Evolutionary conservation across 1,284 basidiomycete genomes (phyloP).

Genomic region (Cronartium ribicola): DNA sequence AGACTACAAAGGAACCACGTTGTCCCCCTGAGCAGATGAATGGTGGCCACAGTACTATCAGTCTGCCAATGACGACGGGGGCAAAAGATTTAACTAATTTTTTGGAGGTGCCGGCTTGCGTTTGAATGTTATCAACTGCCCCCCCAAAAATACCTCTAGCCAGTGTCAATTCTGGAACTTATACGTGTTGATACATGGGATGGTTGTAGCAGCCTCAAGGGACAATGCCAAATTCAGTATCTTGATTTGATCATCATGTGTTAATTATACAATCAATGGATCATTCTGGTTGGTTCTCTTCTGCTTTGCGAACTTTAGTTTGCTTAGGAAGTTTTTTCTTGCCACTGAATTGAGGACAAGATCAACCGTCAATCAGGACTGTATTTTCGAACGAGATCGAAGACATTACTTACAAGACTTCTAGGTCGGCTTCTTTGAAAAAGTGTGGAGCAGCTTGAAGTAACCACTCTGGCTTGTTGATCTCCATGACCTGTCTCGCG

Average conservation of each 20-base stretch:
- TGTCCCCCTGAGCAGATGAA: too few relatives aligned
- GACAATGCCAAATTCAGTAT: neutral
- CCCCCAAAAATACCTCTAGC: too few relatives aligned
- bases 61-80: too few relatives aligned
- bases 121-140: too few relatives aligned
- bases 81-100: too few relatives aligned
- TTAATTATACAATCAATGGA: neutral
- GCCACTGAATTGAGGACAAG: slow-evolving; percentile 5
- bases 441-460: slow-evolving; percentile 92
- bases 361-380: neutral
- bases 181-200: too few relatives aligned
- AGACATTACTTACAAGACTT: slow-evolving; percentile 23
- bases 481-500: slow-evolving; percentile 89
- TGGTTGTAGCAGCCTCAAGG: too few relatives aligned
- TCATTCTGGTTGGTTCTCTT: neutral
- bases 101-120: too few relatives aligned
- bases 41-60: too few relatives aligned
- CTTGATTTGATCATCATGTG: neutral
- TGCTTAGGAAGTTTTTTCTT: slow-evolving; percentile 40
- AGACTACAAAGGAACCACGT: too few relatives aligned
- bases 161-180: neutral
- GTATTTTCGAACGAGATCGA: neutral
- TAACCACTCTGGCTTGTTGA: slow-evolving; percentile 80
- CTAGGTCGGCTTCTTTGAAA: slow-evolving; percentile 62
- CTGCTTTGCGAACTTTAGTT: slow-evolving; percentile 24